phyloP scores from a whole-genome alignment of 768 basidiomycete genomes.

The Aureoboletus auriporus region DNA sequence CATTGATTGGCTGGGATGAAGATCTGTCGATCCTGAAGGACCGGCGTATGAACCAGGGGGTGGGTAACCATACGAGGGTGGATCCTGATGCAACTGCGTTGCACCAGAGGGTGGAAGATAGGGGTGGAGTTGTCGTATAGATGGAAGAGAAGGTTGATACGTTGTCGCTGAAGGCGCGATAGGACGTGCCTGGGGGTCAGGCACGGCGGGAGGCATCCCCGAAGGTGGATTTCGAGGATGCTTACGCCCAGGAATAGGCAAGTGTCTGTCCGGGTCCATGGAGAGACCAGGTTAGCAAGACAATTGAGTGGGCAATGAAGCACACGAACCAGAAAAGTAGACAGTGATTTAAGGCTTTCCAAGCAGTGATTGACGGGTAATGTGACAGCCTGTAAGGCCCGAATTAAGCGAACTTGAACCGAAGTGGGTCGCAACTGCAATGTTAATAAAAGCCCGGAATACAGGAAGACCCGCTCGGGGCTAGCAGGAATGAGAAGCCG shows the following conservation, averaged over 20 bases:
- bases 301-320: slow-evolving; percentile 10
- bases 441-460: slow-evolving; percentile 28
- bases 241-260: slow-evolving; percentile 32
- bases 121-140: slow-evolving; percentile 66
- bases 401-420: slow-evolving; percentile 13
- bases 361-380: slow-evolving; percentile 17
- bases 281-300: slow-evolving; percentile 15
- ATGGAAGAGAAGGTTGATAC: slow-evolving; percentile 44
- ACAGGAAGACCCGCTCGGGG: slow-evolving; percentile 25
- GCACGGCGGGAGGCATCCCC: slow-evolving; percentile 23
- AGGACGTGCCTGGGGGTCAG: slow-evolving; percentile 26
- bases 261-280: slow-evolving; percentile 38
- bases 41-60: slow-evolving; percentile 17
- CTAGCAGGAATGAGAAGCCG: slow-evolving; percentile 20
- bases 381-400: slow-evolving; percentile 17
- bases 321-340: slow-evolving; percentile 21
- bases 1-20: slow-evolving; percentile 18
- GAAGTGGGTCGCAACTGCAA: slow-evolving; percentile 25
- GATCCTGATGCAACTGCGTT: slow-evolving; percentile 24
- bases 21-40: slow-evolving; percentile 27
- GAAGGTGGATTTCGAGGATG: slow-evolving; percentile 25
- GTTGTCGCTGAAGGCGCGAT: slow-evolving; percentile 20
- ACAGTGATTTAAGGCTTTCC: slow-evolving; percentile 19
- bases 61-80: slow-evolving; percentile 27
- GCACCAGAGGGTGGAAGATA: slow-evolving; percentile 53